Percentiles rank a stretch among this genome's conserved stretches.
phyloP scores from a whole-genome alignment of 169 alveolate species.

The Plasmodium knowlesi region DNA sequence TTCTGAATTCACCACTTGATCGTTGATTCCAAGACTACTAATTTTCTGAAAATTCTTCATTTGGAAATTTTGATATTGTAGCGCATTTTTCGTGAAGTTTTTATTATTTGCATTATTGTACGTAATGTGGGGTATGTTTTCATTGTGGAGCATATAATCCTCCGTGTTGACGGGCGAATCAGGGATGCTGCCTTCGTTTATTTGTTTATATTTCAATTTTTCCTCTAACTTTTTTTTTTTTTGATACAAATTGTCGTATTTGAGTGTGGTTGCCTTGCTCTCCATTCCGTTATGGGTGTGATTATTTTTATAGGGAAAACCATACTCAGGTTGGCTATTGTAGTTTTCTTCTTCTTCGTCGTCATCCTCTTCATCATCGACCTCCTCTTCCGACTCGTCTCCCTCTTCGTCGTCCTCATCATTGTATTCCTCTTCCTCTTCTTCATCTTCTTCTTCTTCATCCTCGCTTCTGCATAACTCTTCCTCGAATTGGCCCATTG shows the following conservation, averaged over 20 bases:
- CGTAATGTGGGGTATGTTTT: neutral
- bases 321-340: neutral
- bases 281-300: neutral
- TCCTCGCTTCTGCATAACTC: neutral
- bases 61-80: neutral
- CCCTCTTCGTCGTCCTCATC: slow-evolving; percentile 15
- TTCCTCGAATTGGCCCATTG: neutral
- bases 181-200: neutral
- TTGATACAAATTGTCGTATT: neutral
- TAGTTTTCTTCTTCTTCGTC: slow-evolving; percentile 27
- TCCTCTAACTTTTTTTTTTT: neutral
- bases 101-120: neutral
- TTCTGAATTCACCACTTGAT: neutral
- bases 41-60: neutral
- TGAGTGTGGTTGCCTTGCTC: neutral
- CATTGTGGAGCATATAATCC: neutral
- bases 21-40: neutral
- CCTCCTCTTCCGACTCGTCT: neutral
- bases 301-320: neutral
- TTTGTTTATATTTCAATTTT: neutral
- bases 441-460: slow-evolving; percentile 44
- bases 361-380: slow-evolving; percentile 9
- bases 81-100: neutral
- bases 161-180: neutral
- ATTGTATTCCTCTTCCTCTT: slow-evolving; percentile 15